Base-by-base conservation (phyloP, 1,284 basidiomycete genomes). In the Microbotryum violaceum region DNA sequence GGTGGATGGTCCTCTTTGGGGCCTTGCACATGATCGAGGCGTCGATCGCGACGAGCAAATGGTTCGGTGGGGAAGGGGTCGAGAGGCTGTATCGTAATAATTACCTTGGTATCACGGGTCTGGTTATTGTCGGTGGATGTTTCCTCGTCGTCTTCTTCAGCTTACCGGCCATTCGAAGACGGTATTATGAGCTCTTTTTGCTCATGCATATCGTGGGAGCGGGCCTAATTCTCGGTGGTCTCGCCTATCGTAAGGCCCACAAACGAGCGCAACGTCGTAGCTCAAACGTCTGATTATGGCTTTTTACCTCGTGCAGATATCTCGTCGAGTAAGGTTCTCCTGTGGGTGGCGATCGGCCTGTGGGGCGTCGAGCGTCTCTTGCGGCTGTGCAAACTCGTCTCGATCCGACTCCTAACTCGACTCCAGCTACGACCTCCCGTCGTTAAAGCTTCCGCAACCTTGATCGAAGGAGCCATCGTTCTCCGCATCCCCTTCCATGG, bases 171-270 rank as follows among this genome's bases (percentile, higher is more conserved):
- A 48, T 67, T 20, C 60, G 66, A 10, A 61, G 49, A 49, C 57
- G 59, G 6, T 61, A 33, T 44, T 67, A 67, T 61, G 66, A 67
- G 63, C 37, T 65, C 31, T 67, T 67, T 49, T 61, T 67, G 45
- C 48, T 63, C 47, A 47, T 53, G 12, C 66, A 67, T 48, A 57
- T 67, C 10, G 10, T 54, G 18, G 66, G 66, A 20, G 61, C 63
- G 7, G 51, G 62, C 37, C 23, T 65, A 25, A 56, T 65, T 3
- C 44, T 65, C 6, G 63, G 61, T 33, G 66, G 63, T 3, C 60
- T 67, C 37, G 53, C 58, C 54, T 62, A 62, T 57, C 66, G 63
- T 58, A 9, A 49, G 59, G 53, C 48, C 3, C 37, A 42, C 1
- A 18, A 42, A 42, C 12, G 12, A 42, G 16, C 9, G 31, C 9